Percentiles rank a stretch among this genome's conserved stretches.
These are phyloP conservation scores for Euphorbia lathyris DNA, from an alignment of 345 rosid genomes.

Conservation along the genomic window DNA sequence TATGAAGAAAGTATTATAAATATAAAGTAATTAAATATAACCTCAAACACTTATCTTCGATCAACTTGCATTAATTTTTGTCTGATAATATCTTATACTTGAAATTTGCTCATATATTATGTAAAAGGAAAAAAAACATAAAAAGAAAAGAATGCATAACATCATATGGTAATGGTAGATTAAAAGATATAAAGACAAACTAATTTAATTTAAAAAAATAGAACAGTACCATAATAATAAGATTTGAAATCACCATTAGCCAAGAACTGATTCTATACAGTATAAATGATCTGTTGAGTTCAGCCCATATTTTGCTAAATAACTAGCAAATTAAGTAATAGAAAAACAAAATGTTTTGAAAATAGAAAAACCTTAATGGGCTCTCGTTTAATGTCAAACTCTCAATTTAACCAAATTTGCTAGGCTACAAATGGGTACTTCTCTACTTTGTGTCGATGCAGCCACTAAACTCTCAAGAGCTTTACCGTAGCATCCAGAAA, in stretches of 20 bases:
- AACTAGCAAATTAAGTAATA: too few species aligned
- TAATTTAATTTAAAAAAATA: background rate
- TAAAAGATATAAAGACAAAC: background rate
- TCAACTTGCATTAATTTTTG: background rate
- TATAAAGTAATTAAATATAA: background rate
- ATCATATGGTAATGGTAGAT: background rate
- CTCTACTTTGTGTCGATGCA: too few species aligned
- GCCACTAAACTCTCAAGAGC: too few species aligned
- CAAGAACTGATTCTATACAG: too few species aligned
- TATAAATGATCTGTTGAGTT: too few species aligned
- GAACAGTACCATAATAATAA: background rate
- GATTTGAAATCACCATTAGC: background rate
- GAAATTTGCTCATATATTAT: background rate
- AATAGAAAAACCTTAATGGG: too few species aligned
- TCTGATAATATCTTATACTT: background rate
- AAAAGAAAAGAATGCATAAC: background rate
- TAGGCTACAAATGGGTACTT: too few species aligned
- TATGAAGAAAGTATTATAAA: background rate
- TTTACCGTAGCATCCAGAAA: too few species aligned
- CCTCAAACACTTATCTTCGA: background rate
- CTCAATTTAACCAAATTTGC: too few species aligned
- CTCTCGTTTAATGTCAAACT: too few species aligned
- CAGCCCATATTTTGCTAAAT: too few species aligned
- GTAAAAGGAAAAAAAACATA: background rate
- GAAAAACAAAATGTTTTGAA: too few species aligned